These are phyloP conservation scores for Quercus ilex DNA, from an alignment of 306 rosid species.

Conservation along the genomic window DNA sequence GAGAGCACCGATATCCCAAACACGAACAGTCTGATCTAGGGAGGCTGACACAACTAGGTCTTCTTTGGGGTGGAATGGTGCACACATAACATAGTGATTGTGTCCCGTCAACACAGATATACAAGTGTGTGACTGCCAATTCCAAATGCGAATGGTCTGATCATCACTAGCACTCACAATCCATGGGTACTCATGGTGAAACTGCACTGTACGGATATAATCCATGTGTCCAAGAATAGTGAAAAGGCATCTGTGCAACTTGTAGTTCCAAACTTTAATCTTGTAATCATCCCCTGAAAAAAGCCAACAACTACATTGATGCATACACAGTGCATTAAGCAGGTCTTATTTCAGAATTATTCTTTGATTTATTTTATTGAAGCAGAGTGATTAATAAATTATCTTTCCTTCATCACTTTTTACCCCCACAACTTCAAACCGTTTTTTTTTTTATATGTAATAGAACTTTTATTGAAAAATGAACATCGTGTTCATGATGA, in stretches of 20 bases:
- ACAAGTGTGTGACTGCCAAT: conserved; percentile 98
- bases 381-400: background rate
- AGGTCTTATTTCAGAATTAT: background rate
- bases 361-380: background rate
- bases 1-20: conserved; percentile 93
- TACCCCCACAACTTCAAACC: no score
- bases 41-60: conserved; percentile 96
- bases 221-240: conserved; percentile 97
- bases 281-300: conserved; percentile 95
- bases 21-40: conserved; percentile 95
- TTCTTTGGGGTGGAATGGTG: conserved; percentile 89
- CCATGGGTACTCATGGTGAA: conserved; percentile 97
- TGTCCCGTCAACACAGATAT: conserved; percentile 96
- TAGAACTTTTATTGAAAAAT: no score
- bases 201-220: conserved; percentile 92
- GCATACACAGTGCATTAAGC: background rate
- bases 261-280: conserved; percentile 98
- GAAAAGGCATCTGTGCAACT: conserved; percentile 90
- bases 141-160: conserved; percentile 98
- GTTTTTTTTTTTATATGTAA: no score
- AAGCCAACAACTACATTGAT: background rate
- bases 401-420: background rate
- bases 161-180: conserved; percentile 98
- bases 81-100: conserved; percentile 98
- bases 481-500: no score